phyloP scores from a whole-genome alignment of 768 basidiomycete species.

The Auricularia auricula-judae region DNA sequence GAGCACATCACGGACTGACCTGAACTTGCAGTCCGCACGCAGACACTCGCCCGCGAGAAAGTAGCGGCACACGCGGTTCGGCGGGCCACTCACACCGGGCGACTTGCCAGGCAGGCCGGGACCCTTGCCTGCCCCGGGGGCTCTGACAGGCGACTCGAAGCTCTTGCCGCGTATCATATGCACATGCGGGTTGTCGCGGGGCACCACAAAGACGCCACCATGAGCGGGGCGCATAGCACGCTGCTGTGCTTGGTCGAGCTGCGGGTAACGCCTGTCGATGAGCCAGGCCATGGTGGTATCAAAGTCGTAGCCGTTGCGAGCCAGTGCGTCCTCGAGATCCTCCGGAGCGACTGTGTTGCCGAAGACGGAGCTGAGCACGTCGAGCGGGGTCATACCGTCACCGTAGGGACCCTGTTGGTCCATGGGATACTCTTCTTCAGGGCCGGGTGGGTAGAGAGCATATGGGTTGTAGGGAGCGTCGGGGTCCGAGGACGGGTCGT shows the following conservation, averaged over 20 bases:
- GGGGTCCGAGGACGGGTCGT: constrained; percentile 26
- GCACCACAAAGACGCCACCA: constrained; percentile 54
- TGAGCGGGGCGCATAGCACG: constrained; percentile 38
- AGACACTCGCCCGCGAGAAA: constrained; percentile 95
- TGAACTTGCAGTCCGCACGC: constrained; percentile 94
- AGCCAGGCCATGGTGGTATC: constrained; percentile 94
- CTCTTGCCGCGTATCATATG: background rate
- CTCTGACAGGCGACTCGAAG: constrained; percentile 7
- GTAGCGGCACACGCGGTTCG: constrained; percentile 83
- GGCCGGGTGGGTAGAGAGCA: constrained; percentile 15
- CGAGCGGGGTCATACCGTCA: constrained; percentile 96
- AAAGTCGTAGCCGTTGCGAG: constrained; percentile 84
- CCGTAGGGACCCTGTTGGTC: constrained; percentile 35
- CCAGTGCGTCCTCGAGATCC: constrained; percentile 88
- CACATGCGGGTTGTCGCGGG: constrained; percentile 32
- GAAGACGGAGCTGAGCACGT: constrained; percentile 90
- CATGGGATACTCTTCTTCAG: constrained; percentile 10
- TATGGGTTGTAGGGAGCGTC: constrained; percentile 26
- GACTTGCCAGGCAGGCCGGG: constrained; percentile 4
- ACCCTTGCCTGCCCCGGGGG: constrained; percentile 9
- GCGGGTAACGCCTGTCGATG: constrained; percentile 48
- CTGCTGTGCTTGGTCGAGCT: constrained; percentile 33
- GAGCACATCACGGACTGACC: constrained; percentile 37
- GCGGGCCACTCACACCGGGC: constrained; percentile 5
- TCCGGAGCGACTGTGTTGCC: constrained; percentile 80